These are phyloP conservation scores for Saposhnikovia divaricata DNA, from an alignment of 129 eudicot species.

Conservation along the genomic window DNA sequence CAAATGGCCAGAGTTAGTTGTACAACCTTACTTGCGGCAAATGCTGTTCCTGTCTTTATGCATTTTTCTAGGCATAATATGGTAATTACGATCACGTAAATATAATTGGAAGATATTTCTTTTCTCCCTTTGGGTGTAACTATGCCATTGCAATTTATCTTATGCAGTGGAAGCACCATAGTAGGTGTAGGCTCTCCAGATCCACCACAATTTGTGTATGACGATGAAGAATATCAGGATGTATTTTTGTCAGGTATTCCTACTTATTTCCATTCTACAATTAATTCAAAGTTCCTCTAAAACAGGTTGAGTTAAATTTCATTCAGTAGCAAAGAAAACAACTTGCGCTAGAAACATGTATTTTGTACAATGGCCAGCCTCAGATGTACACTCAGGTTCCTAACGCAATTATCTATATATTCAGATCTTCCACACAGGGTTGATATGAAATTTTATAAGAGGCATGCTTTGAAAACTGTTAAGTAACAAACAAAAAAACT, in stretches of 20 bases:
- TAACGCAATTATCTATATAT: background rate
- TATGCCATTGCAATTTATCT: conserved; percentile 7
- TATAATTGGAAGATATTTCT: background rate
- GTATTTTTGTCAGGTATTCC: conserved; percentile 76
- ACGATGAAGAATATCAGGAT: conserved; percentile 89
- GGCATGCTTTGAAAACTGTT: background rate
- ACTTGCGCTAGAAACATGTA: background rate
- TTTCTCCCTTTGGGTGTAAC: background rate
- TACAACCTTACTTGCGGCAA: background rate
- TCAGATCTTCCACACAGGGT: background rate
- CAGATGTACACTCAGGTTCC: background rate
- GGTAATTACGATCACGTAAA: too few species aligned
- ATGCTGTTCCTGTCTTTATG: background rate
- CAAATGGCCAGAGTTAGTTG: background rate
- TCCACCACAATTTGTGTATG: conserved; percentile 88
- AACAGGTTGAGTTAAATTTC: background rate
- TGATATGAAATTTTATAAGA: too few species aligned
- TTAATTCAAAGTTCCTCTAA: background rate
- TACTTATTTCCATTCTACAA: background rate
- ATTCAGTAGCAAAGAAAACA: background rate
- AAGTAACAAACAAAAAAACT: too few species aligned
- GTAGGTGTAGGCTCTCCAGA: conserved; percentile 97
- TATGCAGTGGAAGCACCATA: conserved; percentile 93
- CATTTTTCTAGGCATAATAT: background rate
- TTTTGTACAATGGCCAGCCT: background rate